A percentile compares a stretch with the other conserved stretches of the same genome.
Conservation (phyloP, 2,329 filamentous ascomycete species). For the Cladophialophora bantiana region DNA sequence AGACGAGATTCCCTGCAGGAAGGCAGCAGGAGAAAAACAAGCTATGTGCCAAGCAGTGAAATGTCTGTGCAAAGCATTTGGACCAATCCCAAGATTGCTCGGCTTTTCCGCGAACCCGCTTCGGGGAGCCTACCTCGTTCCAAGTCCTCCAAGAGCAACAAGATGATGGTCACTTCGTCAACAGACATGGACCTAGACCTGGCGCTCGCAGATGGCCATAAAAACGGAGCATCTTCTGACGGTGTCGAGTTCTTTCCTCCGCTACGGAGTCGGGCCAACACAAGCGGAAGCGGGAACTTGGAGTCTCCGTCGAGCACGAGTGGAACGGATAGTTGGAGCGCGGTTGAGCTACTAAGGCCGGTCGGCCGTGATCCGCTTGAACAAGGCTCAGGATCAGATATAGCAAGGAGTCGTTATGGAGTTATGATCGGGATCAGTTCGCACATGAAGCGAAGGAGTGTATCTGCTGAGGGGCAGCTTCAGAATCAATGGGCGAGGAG, state of each 20-base stretch:
- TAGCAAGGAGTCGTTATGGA: slow-evolving; percentile 24
- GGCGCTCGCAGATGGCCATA: neutral
- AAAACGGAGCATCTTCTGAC: slow-evolving; percentile 1
- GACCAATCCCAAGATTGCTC: slow-evolving; percentile 27
- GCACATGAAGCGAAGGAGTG: slow-evolving; percentile 27
- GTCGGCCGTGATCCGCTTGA: neutral
- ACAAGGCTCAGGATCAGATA: neutral
- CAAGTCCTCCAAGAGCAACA: slow-evolving; percentile 15
- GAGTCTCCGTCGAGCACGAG: neutral
- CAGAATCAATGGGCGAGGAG: neutral
- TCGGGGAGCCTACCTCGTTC: slow-evolving; percentile 32
- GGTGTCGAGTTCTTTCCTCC: slow-evolving; percentile 38
- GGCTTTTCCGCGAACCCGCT: slow-evolving; percentile 30
- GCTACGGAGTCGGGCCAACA: slow-evolving; percentile 22
- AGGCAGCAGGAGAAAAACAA: slow-evolving; percentile 17
- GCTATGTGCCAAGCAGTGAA: slow-evolving; percentile 16
- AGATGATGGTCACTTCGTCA: neutral
- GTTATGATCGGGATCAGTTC: slow-evolving; percentile 34
- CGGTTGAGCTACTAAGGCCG: neutral
- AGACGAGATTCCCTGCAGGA: slow-evolving; percentile 20
- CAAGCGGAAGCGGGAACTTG: slow-evolving; percentile 7
- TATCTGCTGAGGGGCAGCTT: slow-evolving; percentile 6
- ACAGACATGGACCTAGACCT: neutral
- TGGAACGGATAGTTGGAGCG: neutral
- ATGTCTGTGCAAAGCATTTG: slow-evolving; percentile 19